Conservation (phyloP, 75 land plant species). For the Sequoia sempervirens region DNA sequence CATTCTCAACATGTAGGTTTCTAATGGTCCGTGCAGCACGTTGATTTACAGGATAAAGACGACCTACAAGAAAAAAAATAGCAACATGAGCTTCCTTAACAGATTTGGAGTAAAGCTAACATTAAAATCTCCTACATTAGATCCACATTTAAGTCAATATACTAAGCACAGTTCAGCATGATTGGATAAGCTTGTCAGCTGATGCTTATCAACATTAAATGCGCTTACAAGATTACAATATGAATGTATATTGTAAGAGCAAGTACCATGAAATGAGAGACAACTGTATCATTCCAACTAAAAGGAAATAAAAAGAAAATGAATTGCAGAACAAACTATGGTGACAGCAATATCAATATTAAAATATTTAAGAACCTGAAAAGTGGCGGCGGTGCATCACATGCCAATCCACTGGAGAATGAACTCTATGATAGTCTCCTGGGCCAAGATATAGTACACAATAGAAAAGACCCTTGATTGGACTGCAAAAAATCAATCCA, state of each 20-base stretch:
- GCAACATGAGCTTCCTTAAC: background rate
- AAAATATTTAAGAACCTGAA: conserved; percentile 67
- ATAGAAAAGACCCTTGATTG: conserved; percentile 79
- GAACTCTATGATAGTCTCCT: conserved; percentile 96
- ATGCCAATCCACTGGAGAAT: conserved; percentile 93
- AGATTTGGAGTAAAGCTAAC: background rate
- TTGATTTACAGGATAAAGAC: conserved; percentile 82
- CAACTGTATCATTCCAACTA: background rate
- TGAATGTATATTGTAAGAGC: background rate
- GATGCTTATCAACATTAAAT: background rate
- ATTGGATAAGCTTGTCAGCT: background rate
- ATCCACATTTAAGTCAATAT: background rate
- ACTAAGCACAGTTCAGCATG: background rate
- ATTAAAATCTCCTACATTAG: too few relatives aligned
- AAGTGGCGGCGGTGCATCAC: conserved; percentile 77
- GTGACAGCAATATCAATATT: background rate
- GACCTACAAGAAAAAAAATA: conserved; percentile 45
- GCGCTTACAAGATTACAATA: background rate
- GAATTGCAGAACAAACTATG: background rate
- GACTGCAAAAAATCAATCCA: conserved; percentile 33
- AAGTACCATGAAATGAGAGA: background rate
- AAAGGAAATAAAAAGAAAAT: background rate
- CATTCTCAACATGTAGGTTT: conserved; percentile 91
- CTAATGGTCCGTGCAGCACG: conserved; percentile 88
- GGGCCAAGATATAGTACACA: conserved; percentile 96